Base-by-base conservation (phyloP, 306 rosid species). In the Sesbania bispinosa region DNA sequence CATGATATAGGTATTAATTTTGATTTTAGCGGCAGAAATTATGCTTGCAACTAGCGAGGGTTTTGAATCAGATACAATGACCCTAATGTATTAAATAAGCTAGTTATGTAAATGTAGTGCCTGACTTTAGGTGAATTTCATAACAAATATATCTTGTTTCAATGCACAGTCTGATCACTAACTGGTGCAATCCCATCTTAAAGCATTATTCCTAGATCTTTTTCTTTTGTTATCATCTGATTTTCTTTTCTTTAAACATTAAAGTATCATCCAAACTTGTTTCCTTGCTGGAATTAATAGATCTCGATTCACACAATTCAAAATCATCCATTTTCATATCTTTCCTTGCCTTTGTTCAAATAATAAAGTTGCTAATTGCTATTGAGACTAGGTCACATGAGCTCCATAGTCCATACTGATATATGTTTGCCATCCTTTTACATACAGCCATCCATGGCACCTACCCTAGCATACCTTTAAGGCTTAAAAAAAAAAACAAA, bases 91-190 rank as follows among this genome's bases (percentile, higher is more conserved):
- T 39, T 51, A 14, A 15, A 30, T 20, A 52, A 10, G 29, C 13
- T 50, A 68, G 21, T 19, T 4, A 38, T 13, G 9, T 67, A 29
- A 30, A 77, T 26, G 41, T 3, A 43, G 47, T 11, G 51, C 47
- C 20, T 32, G 51, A 58, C 38, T 36, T 68, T 21, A 62, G 54
- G 26, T n/a, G 45, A 74, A 52, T 38, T 60, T 32, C 43, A 60
- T 43, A 36, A 36, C 43, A 45, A 24, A 43, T 47, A 6, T 14
- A 10, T 5, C 9, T 61, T 48, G 38, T n/a, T 29, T 14, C 20
- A 38, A n/a, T 42, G 66, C 1, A 10, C 11, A 48, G 59, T 26
- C 16, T 16, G 32, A 26, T 42, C 30, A 71, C 27, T 46, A 10
- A n/a, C n/a, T n/a, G n/a, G 51, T 38, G 42, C 24, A 70, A 27